Base-by-base conservation (phyloP, 179 eudicot species). In the Pouteria campechiana region DNA sequence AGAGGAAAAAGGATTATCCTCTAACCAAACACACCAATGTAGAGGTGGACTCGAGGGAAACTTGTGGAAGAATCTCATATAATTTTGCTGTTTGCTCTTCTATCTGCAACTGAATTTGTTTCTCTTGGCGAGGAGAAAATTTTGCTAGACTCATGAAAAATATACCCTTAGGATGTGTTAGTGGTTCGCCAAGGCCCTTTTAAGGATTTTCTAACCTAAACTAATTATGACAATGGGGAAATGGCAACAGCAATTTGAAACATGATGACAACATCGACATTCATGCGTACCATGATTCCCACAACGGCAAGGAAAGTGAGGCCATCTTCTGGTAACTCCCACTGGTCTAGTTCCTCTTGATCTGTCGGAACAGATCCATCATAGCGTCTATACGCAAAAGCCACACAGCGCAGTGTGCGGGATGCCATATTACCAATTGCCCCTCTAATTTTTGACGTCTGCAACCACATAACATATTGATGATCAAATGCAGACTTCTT, bases 401-500 rank as follows among this genome's bases (percentile, higher is more conserved):
- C 95, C 50, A 89, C 82, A 57, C 97, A 89, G 12, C 95, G 79
- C 81, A 89, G 73, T 44, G 89, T 85, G 59, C 55, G 76, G 60
- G 75, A 81, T 55, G 95, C 95, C 97, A 89, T 89, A 14, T 65
- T 68, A 47, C 85, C 66, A 23, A 89, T 85, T 54, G 84, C 81
- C 30, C 65, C 63, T 49, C 50, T 70, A 27, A 81, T 70, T 34
- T 60, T 76, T 2, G 41, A 72, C 97, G 81, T 70, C 48, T 52
- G 16, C 42, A 57, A 32, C 11, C 33, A 34, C 25, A 11, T 6
- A 12, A 18, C 23, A 21, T 37, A 17, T 22, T 18, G 13, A 48
- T 15, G 31, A 31, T 35, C 34, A 12, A 46, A 28, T 18, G 13
- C 15, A 18, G 30, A n/a, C 7, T 7, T 17, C 22, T 37, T 37